Evolutionary conservation across 2,329 filamentous ascomycete species (phyloP).

Genomic region (Penicillium freii): DNA sequence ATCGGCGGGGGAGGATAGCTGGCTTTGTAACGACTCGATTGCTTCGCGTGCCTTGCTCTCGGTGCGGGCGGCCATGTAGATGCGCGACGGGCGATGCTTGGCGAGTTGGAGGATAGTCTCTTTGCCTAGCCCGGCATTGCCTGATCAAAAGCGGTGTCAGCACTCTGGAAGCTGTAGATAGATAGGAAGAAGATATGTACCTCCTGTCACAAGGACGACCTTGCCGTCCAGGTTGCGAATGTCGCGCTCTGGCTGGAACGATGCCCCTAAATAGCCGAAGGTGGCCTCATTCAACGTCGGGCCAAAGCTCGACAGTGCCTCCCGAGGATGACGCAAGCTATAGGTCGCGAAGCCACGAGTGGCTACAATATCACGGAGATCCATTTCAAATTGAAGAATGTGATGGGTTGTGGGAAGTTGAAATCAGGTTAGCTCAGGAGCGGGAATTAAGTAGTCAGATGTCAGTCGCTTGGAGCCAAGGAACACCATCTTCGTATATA

Average conservation of each 20-base stretch:
- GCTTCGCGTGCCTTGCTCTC: slow-evolving; percentile 44
- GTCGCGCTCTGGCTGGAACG: slow-evolving; percentile 46
- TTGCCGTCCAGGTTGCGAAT: slow-evolving; percentile 49
- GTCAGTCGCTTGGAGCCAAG: neutral
- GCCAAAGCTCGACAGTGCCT: slow-evolving; percentile 32
- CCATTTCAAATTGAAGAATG: slow-evolving; percentile 10
- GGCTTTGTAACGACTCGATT: slow-evolving; percentile 43
- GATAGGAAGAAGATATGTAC: slow-evolving; percentile 26
- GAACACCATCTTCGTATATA: neutral
- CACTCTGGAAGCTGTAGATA: neutral
- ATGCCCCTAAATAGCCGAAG: slow-evolving; percentile 33
- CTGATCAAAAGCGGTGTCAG: slow-evolving; percentile 22
- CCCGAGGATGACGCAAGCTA: slow-evolving; percentile 30
- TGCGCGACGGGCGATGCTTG: slow-evolving; percentile 52
- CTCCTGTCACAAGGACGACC: slow-evolving; percentile 53
- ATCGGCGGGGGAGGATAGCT: slow-evolving; percentile 33
- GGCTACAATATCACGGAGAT: slow-evolving; percentile 15
- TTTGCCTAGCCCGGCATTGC: slow-evolving; percentile 49
- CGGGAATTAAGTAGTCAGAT: neutral
- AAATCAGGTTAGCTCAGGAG: neutral
- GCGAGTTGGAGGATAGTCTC: slow-evolving; percentile 50
- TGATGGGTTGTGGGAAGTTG: neutral
- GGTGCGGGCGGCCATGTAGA: slow-evolving; percentile 56
- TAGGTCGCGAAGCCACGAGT: slow-evolving; percentile 20
- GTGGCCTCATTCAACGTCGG: slow-evolving; percentile 39